Percentiles rank a stretch among this genome's conserved stretches.
phyloP scores from a whole-genome alignment of 176 grass and related monocot genomes.

The Ensete glaucum region DNA sequence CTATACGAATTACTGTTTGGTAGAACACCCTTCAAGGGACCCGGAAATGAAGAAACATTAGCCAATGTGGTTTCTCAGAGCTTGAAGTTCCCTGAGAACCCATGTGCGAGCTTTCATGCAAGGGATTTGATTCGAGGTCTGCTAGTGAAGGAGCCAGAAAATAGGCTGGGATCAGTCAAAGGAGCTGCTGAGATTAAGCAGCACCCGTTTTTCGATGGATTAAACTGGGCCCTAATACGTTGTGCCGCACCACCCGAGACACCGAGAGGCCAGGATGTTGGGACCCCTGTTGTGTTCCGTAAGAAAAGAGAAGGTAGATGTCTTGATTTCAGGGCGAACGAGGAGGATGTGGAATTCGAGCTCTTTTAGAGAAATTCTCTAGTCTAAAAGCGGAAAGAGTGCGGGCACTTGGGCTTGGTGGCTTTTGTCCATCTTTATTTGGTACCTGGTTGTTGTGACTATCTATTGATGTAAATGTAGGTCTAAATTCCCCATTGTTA shows the following conservation, averaged over 20 bases:
- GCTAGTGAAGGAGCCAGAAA: constrained; percentile 62
- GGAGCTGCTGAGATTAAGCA: constrained; percentile 77
- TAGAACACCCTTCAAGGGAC: constrained; percentile 64
- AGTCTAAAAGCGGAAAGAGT: background rate
- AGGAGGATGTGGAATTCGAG: constrained; percentile 52
- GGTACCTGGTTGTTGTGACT: background rate
- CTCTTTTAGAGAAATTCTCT: constrained; percentile 37
- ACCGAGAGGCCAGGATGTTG: constrained; percentile 30
- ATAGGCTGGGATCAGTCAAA: constrained; percentile 43
- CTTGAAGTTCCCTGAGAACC: constrained; percentile 48
- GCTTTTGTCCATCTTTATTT: background rate
- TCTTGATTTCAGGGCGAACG: constrained; percentile 42
- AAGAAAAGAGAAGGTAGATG: constrained; percentile 76
- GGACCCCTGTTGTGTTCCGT: constrained; percentile 22
- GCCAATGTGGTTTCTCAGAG: constrained; percentile 62
- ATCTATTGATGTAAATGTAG: constrained; percentile 7
- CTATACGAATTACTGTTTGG: constrained; percentile 62
- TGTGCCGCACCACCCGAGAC: constrained; percentile 52
- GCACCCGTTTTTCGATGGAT: constrained; percentile 60
- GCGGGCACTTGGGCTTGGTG: background rate
- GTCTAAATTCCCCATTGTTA: background rate
- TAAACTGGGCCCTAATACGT: constrained; percentile 65
- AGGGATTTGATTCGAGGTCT: constrained; percentile 58
- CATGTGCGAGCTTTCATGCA: constrained; percentile 38
- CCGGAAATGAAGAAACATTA: constrained; percentile 63